A percentile compares a stretch with the other conserved stretches of the same genome.
phyloP scores from a whole-genome alignment of 1,284 basidiomycete genomes.

The Neolentinus lepideus region DNA sequence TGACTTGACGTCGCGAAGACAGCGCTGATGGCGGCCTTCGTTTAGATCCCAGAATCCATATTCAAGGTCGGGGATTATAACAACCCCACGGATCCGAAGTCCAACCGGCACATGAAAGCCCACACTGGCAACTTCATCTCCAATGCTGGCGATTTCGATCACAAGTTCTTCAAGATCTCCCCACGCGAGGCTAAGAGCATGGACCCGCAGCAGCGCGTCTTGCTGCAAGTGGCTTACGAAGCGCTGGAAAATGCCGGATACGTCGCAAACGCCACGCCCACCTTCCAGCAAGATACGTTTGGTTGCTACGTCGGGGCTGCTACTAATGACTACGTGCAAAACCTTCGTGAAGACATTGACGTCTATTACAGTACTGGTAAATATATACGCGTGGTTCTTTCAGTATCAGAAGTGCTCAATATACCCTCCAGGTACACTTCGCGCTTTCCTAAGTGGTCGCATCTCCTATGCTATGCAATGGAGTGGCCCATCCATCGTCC shows the following conservation, averaged over 20 bases:
- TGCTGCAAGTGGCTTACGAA: conserved; percentile 58
- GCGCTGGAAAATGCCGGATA: conserved; percentile 68
- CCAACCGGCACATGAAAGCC: conserved; percentile 37
- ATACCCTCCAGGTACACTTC: conserved; percentile 45
- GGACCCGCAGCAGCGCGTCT: conserved; percentile 68
- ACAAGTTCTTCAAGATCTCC: conserved; percentile 64
- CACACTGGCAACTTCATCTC: conserved; percentile 59
- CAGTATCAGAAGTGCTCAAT: neutral
- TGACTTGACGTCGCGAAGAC: neutral
- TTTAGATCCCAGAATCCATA: conserved; percentile 51
- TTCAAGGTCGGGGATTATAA: conserved; percentile 42
- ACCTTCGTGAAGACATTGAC: conserved; percentile 53
- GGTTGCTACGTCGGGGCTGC: conserved; percentile 63
- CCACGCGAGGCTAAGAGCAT: conserved; percentile 66
- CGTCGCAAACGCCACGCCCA: conserved; percentile 46
- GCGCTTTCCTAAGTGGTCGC: conserved; percentile 62
- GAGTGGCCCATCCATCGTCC: conserved; percentile 59
- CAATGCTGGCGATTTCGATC: conserved; percentile 53
- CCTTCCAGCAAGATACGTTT: conserved; percentile 44
- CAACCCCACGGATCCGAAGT: conserved; percentile 16
- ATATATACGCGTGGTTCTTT: conserved; percentile 9
- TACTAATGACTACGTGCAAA: conserved; percentile 63
- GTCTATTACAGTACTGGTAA: conserved; percentile 68
- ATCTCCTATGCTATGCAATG: conserved; percentile 62
- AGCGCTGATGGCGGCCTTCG: neutral